These are phyloP conservation scores for Daldinia childiae DNA, from an alignment of 495 filamentous ascomycete genomes.

Conservation along the genomic window DNA sequence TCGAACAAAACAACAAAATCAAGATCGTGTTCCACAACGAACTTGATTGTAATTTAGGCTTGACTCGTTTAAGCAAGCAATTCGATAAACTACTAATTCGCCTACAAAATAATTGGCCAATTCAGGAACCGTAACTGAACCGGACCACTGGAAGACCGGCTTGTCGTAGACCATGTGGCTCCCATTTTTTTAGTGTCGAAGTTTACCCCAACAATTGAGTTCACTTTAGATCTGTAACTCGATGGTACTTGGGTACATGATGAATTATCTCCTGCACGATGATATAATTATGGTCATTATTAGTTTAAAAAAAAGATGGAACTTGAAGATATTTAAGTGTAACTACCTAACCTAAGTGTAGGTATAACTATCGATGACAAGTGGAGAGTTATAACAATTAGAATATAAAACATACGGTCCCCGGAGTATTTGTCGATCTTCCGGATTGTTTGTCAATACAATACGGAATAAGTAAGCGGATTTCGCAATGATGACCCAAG, in stretches of 20 bases:
- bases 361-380: background rate
- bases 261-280: constrained; percentile 6
- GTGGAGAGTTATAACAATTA: background rate
- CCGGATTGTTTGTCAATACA: constrained; percentile 16
- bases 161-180: constrained; percentile 19
- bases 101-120: constrained; percentile 19
- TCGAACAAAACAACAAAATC: background rate
- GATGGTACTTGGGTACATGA: background rate
- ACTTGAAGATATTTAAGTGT: too few relatives aligned
- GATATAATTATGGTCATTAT: background rate
- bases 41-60: constrained; percentile 5
- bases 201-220: constrained; percentile 50
- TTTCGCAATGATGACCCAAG: constrained; percentile 20
- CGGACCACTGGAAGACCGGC: constrained; percentile 10
- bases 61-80: constrained; percentile 18
- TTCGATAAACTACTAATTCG: constrained; percentile 28
- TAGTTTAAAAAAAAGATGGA: background rate
- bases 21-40: constrained; percentile 12
- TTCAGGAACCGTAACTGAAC: constrained; percentile 29
- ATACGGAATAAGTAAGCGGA: constrained; percentile 27
- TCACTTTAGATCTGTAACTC: constrained; percentile 21
- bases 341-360: too few relatives aligned
- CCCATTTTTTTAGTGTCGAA: constrained; percentile 25
- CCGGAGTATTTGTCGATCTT: constrained; percentile 22
- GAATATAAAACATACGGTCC: background rate